These are phyloP conservation scores for Umbelopsis vinacea DNA, from an alignment of 192 early-diverging fungal species.

Conservation along the genomic window DNA sequence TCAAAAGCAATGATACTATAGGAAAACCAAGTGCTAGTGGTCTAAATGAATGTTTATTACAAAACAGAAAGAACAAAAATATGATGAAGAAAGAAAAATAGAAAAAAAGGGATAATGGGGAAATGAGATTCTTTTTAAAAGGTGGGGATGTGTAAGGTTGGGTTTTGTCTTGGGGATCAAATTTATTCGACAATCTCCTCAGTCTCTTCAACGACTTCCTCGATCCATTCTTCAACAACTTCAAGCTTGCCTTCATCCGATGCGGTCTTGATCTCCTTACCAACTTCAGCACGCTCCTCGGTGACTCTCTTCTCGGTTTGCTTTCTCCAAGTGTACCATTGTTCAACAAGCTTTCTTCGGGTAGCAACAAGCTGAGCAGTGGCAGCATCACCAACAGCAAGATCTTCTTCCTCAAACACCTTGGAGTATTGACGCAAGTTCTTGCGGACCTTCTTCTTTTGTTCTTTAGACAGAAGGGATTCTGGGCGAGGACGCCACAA, in stretches of 20 bases:
- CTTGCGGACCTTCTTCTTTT: slow-evolving; percentile 90
- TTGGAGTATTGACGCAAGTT: slow-evolving; percentile 88
- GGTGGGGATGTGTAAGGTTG: neutral
- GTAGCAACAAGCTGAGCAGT: slow-evolving; percentile 76
- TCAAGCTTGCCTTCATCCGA: slow-evolving; percentile 70
- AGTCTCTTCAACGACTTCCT: slow-evolving; percentile 84
- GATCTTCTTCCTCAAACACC: slow-evolving; percentile 91
- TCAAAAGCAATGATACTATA: neutral
- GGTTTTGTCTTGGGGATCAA: neutral
- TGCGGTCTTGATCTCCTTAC: slow-evolving; percentile 49
- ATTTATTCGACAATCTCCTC: slow-evolving; percentile 79
- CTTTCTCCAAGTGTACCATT: slow-evolving; percentile 86
- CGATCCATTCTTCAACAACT: slow-evolving; percentile 83
- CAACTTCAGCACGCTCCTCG: slow-evolving; percentile 58
- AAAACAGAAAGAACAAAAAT: slow-evolving; percentile 20
- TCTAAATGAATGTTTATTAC: slow-evolving; percentile 23
- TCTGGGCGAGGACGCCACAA: slow-evolving; percentile 94
- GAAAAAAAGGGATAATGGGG: slow-evolving; percentile 13
- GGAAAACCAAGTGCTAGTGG: neutral
- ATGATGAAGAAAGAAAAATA: slow-evolving; percentile 5
- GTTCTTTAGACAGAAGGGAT: slow-evolving; percentile 74
- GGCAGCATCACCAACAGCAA: slow-evolving; percentile 68
- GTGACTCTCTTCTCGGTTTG: slow-evolving; percentile 64
- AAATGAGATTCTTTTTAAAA: neutral
- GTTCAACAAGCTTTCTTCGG: slow-evolving; percentile 74